phyloP scores from a whole-genome alignment of 148 eudicot species.

The Rhododendron simsii region DNA sequence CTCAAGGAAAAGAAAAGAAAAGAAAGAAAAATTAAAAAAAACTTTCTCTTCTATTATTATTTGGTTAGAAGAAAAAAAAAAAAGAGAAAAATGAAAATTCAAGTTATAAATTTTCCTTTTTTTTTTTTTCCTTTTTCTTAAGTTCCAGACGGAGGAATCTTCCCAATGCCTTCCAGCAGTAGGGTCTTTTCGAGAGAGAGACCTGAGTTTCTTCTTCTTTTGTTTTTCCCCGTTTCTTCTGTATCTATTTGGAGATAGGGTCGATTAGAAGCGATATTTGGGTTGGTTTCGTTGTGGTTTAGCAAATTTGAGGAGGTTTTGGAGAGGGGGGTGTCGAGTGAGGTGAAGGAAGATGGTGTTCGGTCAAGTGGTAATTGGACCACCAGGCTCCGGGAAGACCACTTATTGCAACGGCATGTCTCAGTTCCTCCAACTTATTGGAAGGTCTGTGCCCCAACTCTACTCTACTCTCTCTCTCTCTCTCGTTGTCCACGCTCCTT shows the following conservation, averaged over 20 bases:
- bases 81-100: no score
- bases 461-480: not conserved
- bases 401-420: constrained; percentile 99
- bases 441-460: constrained; percentile 42
- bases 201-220: not conserved
- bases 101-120: no score
- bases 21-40: no score
- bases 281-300: not conserved
- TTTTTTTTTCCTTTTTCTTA: no score
- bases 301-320: not conserved
- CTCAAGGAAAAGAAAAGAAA: no score
- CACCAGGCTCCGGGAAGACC: constrained; percentile 95
- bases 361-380: constrained; percentile 97
- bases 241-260: not conserved
- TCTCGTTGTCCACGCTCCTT: not conserved
- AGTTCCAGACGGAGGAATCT: no score
- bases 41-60: no score
- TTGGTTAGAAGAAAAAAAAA: no score
- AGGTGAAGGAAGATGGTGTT: constrained; percentile 48
- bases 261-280: not conserved
- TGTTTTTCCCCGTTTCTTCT: not conserved
- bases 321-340: not conserved
- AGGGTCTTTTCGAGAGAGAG: not conserved
- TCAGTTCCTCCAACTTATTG: constrained; percentile 71
- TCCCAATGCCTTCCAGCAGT: no score